Percentiles rank a stretch among this genome's conserved stretches.
These are phyloP conservation scores for Naganishia liquefaciens DNA, from an alignment of 1,284 basidiomycete genomes.

Conservation along the genomic window DNA sequence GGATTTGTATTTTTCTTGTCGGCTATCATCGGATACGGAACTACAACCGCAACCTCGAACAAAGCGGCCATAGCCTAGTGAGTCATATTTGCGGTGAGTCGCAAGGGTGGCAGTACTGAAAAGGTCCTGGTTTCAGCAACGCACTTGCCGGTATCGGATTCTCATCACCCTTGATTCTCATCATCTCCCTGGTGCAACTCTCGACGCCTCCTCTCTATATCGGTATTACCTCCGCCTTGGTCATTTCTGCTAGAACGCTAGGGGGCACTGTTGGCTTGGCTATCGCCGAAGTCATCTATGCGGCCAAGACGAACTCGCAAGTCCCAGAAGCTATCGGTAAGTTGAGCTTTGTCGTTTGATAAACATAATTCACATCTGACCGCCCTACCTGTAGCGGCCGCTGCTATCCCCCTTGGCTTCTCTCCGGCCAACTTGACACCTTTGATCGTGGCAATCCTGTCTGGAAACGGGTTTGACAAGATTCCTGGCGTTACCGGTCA, in stretches of 20 bases:
- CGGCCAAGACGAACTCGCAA: slow-evolving; percentile 12
- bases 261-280: slow-evolving; percentile 19
- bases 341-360: background rate
- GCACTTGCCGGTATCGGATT: slow-evolving; percentile 37
- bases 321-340: slow-evolving; percentile 20
- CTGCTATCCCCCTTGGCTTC: slow-evolving; percentile 20
- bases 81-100: background rate
- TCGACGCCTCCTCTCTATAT: slow-evolving; percentile 38
- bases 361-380: background rate
- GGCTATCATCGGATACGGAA: slow-evolving; percentile 20
- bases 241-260: slow-evolving; percentile 29
- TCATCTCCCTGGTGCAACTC: slow-evolving; percentile 36
- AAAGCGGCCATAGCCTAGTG: slow-evolving; percentile 20
- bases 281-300: slow-evolving; percentile 24
- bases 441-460: slow-evolving; percentile 20
- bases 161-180: slow-evolving; percentile 36
- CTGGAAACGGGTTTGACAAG: background rate
- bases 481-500: slow-evolving; percentile 11
- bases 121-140: slow-evolving; percentile 6
- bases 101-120: background rate
- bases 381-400: slow-evolving; percentile 4
- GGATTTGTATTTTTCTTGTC: slow-evolving; percentile 18
- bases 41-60: slow-evolving; percentile 20
- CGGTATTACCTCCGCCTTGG: slow-evolving; percentile 36
- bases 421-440: slow-evolving; percentile 12